phyloP scores from a whole-genome alignment of 2,329 filamentous ascomycete species.

The Dichotomopilus funicola region DNA sequence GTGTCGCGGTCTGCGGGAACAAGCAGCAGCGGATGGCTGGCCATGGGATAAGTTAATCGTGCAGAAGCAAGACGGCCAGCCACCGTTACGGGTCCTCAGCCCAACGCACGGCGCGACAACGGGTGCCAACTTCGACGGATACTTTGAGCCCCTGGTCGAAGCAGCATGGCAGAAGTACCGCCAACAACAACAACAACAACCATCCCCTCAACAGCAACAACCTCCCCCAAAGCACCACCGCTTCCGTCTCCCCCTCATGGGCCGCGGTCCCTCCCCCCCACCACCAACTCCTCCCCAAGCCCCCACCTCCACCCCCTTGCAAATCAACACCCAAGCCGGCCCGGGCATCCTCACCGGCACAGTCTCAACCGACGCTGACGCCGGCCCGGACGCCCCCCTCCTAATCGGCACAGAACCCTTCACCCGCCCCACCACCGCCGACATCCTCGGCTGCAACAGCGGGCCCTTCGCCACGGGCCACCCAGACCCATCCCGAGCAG shows the following conservation, averaged over 20 bases:
- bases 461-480: constrained; percentile 48
- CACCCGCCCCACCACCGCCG: constrained; percentile 47
- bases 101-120: constrained; percentile 40
- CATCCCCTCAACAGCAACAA: background rate
- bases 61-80: constrained; percentile 17
- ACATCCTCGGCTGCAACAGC: constrained; percentile 62
- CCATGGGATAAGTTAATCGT: constrained; percentile 56
- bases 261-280: background rate
- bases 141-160: constrained; percentile 39
- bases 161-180: constrained; percentile 37
- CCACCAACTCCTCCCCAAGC: background rate
- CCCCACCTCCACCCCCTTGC: constrained; percentile 30
- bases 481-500: constrained; percentile 34
- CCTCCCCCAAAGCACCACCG: background rate
- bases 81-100: constrained; percentile 36
- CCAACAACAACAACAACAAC: background rate
- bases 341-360: constrained; percentile 47
- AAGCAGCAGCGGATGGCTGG: constrained; percentile 48
- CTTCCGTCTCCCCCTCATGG: background rate
- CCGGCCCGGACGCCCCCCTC: constrained; percentile 34
- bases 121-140: constrained; percentile 38
- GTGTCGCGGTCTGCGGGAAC: constrained; percentile 46
- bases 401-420: constrained; percentile 41
- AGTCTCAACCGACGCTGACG: constrained; percentile 36
- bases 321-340: constrained; percentile 58